These are phyloP conservation scores for Themeda triandra DNA, from an alignment of 176 grass and related monocot genomes.

Conservation along the genomic window DNA sequence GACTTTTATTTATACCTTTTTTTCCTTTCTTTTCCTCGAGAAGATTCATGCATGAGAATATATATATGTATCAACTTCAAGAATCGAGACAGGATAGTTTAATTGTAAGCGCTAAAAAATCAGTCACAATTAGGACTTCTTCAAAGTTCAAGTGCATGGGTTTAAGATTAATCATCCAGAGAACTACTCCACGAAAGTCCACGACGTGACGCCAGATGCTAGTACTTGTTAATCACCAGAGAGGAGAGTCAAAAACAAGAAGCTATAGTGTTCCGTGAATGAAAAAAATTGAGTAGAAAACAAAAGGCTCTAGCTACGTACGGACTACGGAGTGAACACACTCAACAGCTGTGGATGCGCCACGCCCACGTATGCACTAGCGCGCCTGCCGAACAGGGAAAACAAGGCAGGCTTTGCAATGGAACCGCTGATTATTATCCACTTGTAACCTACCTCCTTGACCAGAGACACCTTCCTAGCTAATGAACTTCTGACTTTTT, in stretches of 20 bases:
- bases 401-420: background rate
- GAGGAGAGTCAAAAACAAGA: background rate
- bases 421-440: background rate
- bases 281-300: background rate
- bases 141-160: background rate
- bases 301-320: no score
- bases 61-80: background rate
- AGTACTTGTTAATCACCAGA: no score
- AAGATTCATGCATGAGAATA: background rate
- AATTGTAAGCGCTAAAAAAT: background rate
- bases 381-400: background rate
- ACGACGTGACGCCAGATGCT: background rate
- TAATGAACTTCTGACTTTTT: slow-evolving; percentile 23
- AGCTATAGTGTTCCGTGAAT: background rate
- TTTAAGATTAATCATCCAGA: background rate
- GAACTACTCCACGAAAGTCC: background rate
- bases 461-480: background rate
- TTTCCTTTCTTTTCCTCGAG: background rate
- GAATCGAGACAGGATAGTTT: no score
- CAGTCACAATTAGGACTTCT: background rate
- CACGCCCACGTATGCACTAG: background rate
- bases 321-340: no score
- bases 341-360: background rate
- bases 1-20: background rate
- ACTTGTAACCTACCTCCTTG: no score